A percentile compares a stretch with the other conserved stretches of the same genome.
phyloP scores from a whole-genome alignment of 257 asterid species.

The Haberlea rhodopensis region DNA sequence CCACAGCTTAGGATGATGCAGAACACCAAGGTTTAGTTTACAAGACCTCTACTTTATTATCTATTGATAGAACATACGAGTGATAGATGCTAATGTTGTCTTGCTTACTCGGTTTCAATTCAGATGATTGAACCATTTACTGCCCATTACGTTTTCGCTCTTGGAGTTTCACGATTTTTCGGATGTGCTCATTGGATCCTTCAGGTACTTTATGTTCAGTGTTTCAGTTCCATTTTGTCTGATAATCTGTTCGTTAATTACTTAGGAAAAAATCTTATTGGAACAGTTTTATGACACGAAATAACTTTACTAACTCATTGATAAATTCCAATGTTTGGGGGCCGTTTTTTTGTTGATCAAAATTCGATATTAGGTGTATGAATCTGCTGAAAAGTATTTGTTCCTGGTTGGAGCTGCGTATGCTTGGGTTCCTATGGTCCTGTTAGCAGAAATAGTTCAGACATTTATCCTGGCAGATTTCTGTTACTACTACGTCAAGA shows the following conservation, averaged over 20 bases:
- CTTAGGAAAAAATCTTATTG: too few relatives aligned
- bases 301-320: not conserved
- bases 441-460: slow-evolving; percentile 74
- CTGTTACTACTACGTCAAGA: slow-evolving; percentile 82
- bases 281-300: not conserved
- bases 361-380: not conserved
- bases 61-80: not conserved
- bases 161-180: slow-evolving; percentile 77
- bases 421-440: slow-evolving; percentile 66
- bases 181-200: slow-evolving; percentile 95
- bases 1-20: slow-evolving; percentile 96
- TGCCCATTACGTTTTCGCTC: slow-evolving; percentile 86
- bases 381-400: slow-evolving; percentile 47
- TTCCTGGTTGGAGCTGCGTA: slow-evolving; percentile 60
- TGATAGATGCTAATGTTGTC: not conserved
- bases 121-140: slow-evolving; percentile 95
- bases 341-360: not conserved
- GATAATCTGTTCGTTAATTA: too few relatives aligned
- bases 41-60: not conserved
- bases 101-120: not conserved
- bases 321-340: too few relatives aligned
- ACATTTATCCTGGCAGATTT: slow-evolving; percentile 91
- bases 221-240: not conserved
- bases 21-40: slow-evolving; percentile 60
- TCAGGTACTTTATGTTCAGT: slow-evolving; percentile 44